Base-by-base conservation (phyloP, 495 filamentous ascomycete genomes). In the Chaetomium tenue region DNA sequence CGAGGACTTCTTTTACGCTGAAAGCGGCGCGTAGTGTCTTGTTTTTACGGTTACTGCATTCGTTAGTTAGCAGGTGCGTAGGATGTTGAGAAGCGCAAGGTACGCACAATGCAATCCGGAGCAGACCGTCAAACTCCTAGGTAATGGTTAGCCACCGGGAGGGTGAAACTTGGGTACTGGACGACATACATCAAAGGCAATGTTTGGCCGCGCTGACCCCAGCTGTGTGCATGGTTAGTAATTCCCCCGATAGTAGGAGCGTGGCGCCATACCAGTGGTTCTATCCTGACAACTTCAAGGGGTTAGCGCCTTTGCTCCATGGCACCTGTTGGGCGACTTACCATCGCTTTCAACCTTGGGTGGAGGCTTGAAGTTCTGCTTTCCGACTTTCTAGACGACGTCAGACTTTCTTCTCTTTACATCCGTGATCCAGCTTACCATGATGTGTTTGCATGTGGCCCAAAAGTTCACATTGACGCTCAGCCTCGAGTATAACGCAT, bases 391-490 rank as follows among this genome's bases (percentile, higher is more conserved):
- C 73, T 75, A 51, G 65, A 47, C 12, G 59, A 65, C 1, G 65
- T 72, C 39, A 67, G 59, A 20, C 23, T 13, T 48, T 40, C 3
- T 23, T n/a, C 23, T 4, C 6, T 2, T 9, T 7, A n/a, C 1
- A 1, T 2, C 6, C 20, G 16, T 15, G 30, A 2, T 33, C 12
- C 13, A 1, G 39, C 70, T 52, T 51, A 73, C 71, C 69, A 93
- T 89, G 68, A 95, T 88, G 71, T 96, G 91, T 52, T 87, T 86
- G 46, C 92, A 87, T 65, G 88, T 90, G 18, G 92, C 89, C 89
- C 90, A 97, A 84, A 97, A 96, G 74, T 97, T 94, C 26, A 90
- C 91, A 67, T 98, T 98, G 33, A 94, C 93, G 9, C 83, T 88
- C 37, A 97, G 83, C 15, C 93, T 85, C 66, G 88, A 90, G 77